Evolutionary conservation across 2,329 filamentous ascomycete species (phyloP).

Genomic region (Colletotrichum acutatum): DNA sequence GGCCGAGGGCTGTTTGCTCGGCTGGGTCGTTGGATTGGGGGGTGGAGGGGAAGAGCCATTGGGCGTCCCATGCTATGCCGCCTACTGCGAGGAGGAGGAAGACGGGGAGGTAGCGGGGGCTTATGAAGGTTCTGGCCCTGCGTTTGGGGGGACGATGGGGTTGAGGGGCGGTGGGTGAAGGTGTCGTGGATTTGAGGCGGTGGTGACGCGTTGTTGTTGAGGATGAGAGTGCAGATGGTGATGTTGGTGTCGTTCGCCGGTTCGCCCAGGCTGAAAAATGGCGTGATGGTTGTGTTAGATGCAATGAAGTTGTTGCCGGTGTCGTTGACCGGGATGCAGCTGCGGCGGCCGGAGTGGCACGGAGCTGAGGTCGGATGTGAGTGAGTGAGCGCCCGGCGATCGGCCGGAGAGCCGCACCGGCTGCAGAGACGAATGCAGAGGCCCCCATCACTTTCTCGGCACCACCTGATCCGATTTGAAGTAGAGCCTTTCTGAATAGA

Average conservation of each 20-base stretch:
- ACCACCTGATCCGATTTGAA: background rate
- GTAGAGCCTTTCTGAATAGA: background rate
- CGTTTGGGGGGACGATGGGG: background rate
- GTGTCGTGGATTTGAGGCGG: background rate
- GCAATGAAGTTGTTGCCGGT: background rate
- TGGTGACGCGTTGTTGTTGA: background rate
- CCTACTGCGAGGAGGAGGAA: conserved; percentile 21
- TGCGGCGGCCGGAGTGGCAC: background rate
- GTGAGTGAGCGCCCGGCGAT: background rate
- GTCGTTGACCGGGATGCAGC: background rate
- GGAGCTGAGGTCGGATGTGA: background rate
- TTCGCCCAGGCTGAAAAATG: background rate
- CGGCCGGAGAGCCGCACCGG: background rate
- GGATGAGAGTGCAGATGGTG: background rate
- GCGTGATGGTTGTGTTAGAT: background rate
- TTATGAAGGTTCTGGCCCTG: background rate
- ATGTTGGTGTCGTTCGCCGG: background rate
- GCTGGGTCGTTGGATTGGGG: conserved; percentile 6
- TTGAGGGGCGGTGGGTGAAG: background rate
- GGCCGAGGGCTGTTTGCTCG: conserved; percentile 58
- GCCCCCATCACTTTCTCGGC: background rate
- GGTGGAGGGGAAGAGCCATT: conserved; percentile 31
- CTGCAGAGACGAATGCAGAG: background rate
- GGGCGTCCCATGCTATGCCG: conserved; percentile 29
- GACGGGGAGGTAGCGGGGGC: conserved; percentile 22